Base-by-base conservation (phyloP, 2,329 filamentous ascomycete genomes). In the Epichloe festucae region DNA sequence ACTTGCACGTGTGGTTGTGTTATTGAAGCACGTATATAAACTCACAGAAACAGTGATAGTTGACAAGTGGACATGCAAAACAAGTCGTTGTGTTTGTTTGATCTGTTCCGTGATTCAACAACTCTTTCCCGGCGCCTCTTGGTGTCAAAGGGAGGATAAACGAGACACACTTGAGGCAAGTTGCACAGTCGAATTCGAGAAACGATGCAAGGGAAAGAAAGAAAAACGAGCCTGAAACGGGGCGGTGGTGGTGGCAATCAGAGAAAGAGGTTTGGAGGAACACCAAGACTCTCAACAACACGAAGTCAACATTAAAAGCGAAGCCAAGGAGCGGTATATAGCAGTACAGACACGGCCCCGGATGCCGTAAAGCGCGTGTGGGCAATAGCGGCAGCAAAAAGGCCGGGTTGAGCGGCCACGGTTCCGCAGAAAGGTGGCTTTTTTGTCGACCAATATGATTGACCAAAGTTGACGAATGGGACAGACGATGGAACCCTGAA, bases 221-320 rank as follows among this genome's bases (percentile, higher is more conserved):
- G 31, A 31, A 31, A 4, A 21, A n/a, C 21, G 23, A 47, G 46
- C 23, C 23, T 41, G 51, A 42, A 39, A 42, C 31, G 49, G 46
- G 51, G 51, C 49, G 53, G 53, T 46, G 49, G 48, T 53, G 51
- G 48, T 52, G 51, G 51, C 49, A 43, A 50, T 48, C 38, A 48
- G 31, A 41, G 41, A 41, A 11, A 19, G 38, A 39, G 38, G 45
- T 48, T 27, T 48, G 39, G 50, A 48, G 27, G 44, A 46, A 34
- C 42, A 39, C 46, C 50, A 49, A 49, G 49, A 42, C 27, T 23
- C 36, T 43, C 45, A 35, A 45, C 27, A 44, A 48, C 44, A 48
- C 31, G 15, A 17, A 35, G 39, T 14, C 17, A 38, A 44, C 50
- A 44, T 36, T 39, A n/a, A 47, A 19, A 19, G 17, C 21, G 35